Evolutionary conservation across 2,329 filamentous ascomycete genomes (phyloP), one percentile per base, ranked within the genome.

Genomic region (Beauveria rudraprayagi): DNA sequence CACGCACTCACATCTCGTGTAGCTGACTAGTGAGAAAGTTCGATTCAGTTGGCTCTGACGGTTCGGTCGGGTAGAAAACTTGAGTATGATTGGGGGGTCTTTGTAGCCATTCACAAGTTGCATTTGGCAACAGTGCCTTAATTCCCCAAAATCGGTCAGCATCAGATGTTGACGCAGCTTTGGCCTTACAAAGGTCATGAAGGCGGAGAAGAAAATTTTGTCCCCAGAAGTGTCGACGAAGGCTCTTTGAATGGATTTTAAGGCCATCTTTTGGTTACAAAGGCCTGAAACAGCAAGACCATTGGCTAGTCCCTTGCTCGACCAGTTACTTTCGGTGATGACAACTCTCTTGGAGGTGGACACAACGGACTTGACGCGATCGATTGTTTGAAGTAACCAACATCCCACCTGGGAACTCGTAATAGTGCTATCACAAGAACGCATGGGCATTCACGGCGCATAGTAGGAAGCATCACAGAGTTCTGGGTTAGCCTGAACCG

Each of bases 281-380:
- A 76, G 67, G 14, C 85, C 84, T 0, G 91, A 88, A 2, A 92
- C 77, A n/a, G 90, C 90, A 19, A 70, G 69, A 2, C 84, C 83
- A 70, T 94, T 92, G 57, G 79, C 63, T 14, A 77, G 66, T 19
- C 91, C 91, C 66, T 83, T 73, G 71, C 83, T 85, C 47, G 91
- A 91, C 91, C 91, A 96, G 56, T 92, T 92, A 3, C 88, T 87
- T 77, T 96, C 92, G 1, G 90, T 91, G 66, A 95, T 85, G 43
- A 93, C 78, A 37, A 89, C 80, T 51, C 80, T 79, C 73, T 91
- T 88, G 65, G 66, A 70, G 62, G 77, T 68, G 4, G 75, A 67
- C 14, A 83, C 69, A 64, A 74, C 75, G 50, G 71, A 70, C 63
- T 73, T 72, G 44, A 84, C 72, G 28, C 70, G 71, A 11, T 68